These are phyloP conservation scores for Termitomyces bulborhizus DNA, from an alignment of 768 basidiomycete species.

Conservation along the genomic window DNA sequence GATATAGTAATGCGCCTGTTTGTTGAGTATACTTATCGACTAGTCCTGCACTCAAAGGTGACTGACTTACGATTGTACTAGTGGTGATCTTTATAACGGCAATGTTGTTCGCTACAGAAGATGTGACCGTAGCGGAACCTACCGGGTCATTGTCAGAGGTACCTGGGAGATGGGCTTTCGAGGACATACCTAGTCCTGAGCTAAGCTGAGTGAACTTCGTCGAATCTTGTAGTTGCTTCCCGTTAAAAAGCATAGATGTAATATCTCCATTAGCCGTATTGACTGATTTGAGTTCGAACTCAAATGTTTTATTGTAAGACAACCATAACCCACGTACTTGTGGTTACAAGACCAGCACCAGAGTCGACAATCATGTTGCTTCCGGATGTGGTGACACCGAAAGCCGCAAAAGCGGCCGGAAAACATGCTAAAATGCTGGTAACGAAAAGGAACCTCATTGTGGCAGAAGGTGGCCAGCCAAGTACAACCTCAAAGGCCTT, in stretches of 20 bases:
- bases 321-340: conserved; percentile 21
- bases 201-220: conserved; percentile 40
- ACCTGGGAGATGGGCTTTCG: not conserved
- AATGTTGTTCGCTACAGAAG: conserved; percentile 32
- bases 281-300: conserved; percentile 20
- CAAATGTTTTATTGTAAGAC: not conserved
- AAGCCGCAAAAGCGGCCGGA: conserved; percentile 34
- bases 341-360: conserved; percentile 37
- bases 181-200: conserved; percentile 33
- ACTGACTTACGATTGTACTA: conserved; percentile 31
- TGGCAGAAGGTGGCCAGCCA: not conserved
- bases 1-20: conserved; percentile 41
- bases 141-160: not conserved
- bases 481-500: not conserved
- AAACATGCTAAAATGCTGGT: conserved; percentile 18
- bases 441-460: conserved; percentile 20
- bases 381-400: conserved; percentile 39
- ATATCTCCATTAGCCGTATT: conserved; percentile 39
- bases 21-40: not conserved
- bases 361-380: conserved; percentile 35
- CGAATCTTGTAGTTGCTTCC: conserved; percentile 38
- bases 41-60: not conserved
- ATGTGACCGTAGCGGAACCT: conserved; percentile 37
- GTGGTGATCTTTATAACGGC: conserved; percentile 36
- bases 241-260: conserved; percentile 38